phyloP scores from a whole-genome alignment of 176 grass and related monocot species.

The Metroxylon sagu region DNA sequence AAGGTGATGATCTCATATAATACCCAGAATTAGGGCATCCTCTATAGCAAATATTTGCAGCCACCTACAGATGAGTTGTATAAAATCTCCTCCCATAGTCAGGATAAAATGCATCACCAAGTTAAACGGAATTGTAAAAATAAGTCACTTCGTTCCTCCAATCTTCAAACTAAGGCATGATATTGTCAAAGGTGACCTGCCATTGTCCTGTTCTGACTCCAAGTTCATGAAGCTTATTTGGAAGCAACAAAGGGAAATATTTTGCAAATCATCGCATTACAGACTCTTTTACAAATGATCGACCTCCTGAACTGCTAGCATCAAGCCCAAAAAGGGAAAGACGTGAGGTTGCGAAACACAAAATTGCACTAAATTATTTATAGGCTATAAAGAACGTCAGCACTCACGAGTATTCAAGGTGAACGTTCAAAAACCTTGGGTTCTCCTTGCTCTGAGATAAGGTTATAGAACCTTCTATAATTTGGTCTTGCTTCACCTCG shows the following conservation, averaged over 20 bases:
- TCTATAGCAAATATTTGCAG: too few relatives aligned
- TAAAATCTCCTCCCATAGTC: too few relatives aligned
- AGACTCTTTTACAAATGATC: constrained; percentile 15
- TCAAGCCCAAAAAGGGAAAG: neutral
- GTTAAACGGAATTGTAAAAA: too few relatives aligned
- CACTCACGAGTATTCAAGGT: constrained; percentile 77
- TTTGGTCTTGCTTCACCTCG: constrained; percentile 74
- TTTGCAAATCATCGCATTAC: constrained; percentile 7
- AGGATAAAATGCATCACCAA: too few relatives aligned
- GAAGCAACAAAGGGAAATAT: neutral
- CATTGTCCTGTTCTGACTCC: neutral
- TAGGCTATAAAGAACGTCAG: neutral
- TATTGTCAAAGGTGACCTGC: too few relatives aligned
- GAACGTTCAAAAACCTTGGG: constrained; percentile 75
- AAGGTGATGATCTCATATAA: too few relatives aligned
- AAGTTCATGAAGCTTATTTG: neutral
- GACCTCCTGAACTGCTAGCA: constrained; percentile 10
- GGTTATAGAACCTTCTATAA: constrained; percentile 67
- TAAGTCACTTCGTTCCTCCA: too few relatives aligned
- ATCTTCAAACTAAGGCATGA: too few relatives aligned
- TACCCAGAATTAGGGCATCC: too few relatives aligned
- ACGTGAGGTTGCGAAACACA: neutral
- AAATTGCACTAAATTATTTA: neutral
- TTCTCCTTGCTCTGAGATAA: constrained; percentile 75
- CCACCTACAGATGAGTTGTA: too few relatives aligned